Conservation (phyloP, 1,284 basidiomycete genomes). For the Leccinum pallidistipes region DNA sequence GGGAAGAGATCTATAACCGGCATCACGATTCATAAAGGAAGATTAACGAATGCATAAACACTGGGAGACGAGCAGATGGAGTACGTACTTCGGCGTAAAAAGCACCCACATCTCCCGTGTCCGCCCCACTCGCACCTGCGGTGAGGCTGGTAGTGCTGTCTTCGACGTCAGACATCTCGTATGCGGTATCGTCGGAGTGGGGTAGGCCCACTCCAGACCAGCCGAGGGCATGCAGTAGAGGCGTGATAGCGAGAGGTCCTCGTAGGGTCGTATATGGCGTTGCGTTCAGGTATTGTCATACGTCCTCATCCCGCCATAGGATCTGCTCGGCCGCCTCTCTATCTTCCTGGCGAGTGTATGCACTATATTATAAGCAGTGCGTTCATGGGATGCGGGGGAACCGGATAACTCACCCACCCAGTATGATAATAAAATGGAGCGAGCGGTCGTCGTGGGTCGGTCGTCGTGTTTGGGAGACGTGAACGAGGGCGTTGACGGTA, state of each 20-base stretch:
- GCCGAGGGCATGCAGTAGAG: no score
- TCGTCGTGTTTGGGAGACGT: constrained; percentile 9
- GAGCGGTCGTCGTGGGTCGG: neutral
- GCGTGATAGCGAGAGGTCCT: no score
- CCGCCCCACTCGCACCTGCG: neutral
- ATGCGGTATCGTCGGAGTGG: neutral
- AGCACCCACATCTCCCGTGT: neutral
- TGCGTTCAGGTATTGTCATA: no score
- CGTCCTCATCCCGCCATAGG: no score
- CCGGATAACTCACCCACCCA: no score
- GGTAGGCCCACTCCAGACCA: no score
- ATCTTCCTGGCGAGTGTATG: no score
- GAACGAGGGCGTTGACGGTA: constrained; percentile 23
- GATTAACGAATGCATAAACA: neutral
- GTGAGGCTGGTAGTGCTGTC: neutral
- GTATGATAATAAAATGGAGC: constrained; percentile 26
- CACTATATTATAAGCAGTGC: no score
- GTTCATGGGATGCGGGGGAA: no score
- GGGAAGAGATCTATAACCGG: neutral
- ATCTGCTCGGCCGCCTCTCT: no score
- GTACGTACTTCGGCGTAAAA: neutral
- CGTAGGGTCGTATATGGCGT: no score
- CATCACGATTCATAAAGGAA: neutral
- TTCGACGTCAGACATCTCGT: neutral
- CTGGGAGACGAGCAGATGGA: neutral